These are phyloP conservation scores for Neofusicoccum kwambonambiense DNA, from an alignment of 2,329 filamentous ascomycete species.

Conservation along the genomic window DNA sequence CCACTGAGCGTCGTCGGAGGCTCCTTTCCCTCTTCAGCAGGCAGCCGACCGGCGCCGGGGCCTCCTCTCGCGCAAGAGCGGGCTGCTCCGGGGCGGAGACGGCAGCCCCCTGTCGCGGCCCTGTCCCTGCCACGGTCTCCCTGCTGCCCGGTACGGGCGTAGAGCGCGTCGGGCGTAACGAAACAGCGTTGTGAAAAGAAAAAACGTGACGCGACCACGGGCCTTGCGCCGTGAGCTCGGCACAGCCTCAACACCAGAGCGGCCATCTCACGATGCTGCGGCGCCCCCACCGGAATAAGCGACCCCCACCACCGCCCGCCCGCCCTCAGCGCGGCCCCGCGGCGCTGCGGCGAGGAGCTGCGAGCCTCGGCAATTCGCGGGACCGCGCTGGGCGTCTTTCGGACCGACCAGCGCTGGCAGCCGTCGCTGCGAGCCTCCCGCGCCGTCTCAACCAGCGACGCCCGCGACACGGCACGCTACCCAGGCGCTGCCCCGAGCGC, in stretches of 20 bases:
- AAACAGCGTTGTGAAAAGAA: background rate
- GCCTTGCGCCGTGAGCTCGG: background rate
- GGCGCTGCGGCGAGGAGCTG: background rate
- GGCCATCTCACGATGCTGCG: constrained; percentile 6
- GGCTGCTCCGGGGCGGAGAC: background rate
- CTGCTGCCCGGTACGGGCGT: constrained; percentile 8
- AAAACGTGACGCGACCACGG: background rate
- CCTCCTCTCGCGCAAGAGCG: constrained; percentile 1
- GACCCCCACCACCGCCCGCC: background rate
- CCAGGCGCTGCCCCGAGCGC: background rate
- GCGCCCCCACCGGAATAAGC: background rate
- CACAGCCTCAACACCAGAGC: constrained; percentile 12
- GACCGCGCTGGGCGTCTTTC: background rate
- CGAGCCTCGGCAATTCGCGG: background rate
- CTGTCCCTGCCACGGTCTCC: background rate
- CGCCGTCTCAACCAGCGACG: background rate
- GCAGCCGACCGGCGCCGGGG: constrained; percentile 3
- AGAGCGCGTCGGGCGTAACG: background rate
- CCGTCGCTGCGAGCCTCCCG: background rate
- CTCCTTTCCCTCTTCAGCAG: background rate
- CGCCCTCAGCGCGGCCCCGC: background rate
- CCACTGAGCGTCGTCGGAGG: constrained; percentile 11
- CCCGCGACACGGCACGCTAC: no score
- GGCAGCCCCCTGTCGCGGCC: background rate
- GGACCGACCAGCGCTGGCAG: background rate